Evolutionary conservation across 2,329 filamentous ascomycete genomes (phyloP), one percentile per base, ranked within the genome.

Genomic region (Xylaria sp.): DNA sequence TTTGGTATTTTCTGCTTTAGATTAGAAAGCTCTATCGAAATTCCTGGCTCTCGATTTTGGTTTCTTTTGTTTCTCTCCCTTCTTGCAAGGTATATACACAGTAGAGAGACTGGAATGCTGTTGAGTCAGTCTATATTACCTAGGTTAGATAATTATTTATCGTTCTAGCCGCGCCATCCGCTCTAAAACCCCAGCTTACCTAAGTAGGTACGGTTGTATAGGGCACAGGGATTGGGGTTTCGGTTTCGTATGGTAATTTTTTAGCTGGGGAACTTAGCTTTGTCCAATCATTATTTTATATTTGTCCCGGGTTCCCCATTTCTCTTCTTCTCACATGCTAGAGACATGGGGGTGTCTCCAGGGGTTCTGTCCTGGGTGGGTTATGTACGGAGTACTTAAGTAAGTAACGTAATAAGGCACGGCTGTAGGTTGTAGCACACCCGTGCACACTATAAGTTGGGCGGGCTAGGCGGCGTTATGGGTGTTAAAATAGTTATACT

Each of bases 241-340:
- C n/a, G n/a, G n/a, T n/a, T n/a, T n/a, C n/a, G n/a, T n/a, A n/a
- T n/a, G n/a, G n/a, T n/a, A n/a, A n/a, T n/a, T n/a, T n/a, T n/a
- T n/a, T n/a, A n/a, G n/a, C n/a, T 32, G 29, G 29, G 9, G 29
- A 5, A 32, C 9, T 32, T 42, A 42, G 13, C 40, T 18, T 18
- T 42, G 40, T 3, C 40, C 40, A 44, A 44, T 44, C 40, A 44
- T 4, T 13, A 18, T 18, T 16, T 40, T 42, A 8, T 21, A 47
- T 47, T 13, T 40, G 13, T 16, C 12, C 2, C 1, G 12, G 4
- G 4, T 18, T 40, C 37, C 12, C 12, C 37, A 4, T 2, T 40
- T 40, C 12, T 57, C 48, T 27, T 27, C 37, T 21, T 40, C 40
- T 59, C 60, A 68, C 61, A 55, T 62, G 65, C 47, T 23, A 27